A percentile compares a stretch with the other conserved stretches of the same genome.
These are phyloP conservation scores for Aspergillus carbonarius DNA, from an alignment of 2,329 filamentous ascomycete species.

Conservation along the genomic window DNA sequence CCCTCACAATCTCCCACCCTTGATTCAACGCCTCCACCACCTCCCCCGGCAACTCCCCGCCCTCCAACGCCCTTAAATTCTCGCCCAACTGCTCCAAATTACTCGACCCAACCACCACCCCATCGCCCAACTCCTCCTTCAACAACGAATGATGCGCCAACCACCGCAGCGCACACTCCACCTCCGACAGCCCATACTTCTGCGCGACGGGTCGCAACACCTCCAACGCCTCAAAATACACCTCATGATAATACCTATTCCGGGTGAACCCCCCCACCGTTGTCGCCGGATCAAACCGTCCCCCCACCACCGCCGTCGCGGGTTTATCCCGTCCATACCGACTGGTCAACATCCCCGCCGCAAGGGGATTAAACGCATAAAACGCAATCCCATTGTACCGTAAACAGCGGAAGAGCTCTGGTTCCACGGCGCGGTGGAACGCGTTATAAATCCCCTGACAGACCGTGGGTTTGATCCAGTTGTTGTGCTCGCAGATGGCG, in stretches of 20 bases:
- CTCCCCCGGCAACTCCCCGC: conserved; percentile 41
- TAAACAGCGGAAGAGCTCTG: conserved; percentile 44
- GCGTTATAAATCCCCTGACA: conserved; percentile 50
- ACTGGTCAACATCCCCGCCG: conserved; percentile 47
- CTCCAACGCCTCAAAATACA: conserved; percentile 46
- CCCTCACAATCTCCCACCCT: conserved; percentile 35
- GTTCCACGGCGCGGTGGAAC: conserved; percentile 38
- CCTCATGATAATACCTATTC: conserved; percentile 43
- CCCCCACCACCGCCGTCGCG: neutral
- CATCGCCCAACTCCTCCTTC: conserved; percentile 33
- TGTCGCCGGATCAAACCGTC: conserved; percentile 37
- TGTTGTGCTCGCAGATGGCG: conserved; percentile 44
- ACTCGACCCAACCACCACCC: conserved; percentile 41
- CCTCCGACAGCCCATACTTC: conserved; percentile 44
- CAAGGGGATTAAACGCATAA: conserved; percentile 45
- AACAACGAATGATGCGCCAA: conserved; percentile 44
- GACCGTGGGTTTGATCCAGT: conserved; percentile 45
- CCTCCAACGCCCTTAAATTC: conserved; percentile 39
- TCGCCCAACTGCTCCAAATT: conserved; percentile 37
- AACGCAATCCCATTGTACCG: conserved; percentile 44
- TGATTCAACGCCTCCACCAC: conserved; percentile 40
- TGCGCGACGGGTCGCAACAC: conserved; percentile 36
- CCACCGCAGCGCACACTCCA: conserved; percentile 49
- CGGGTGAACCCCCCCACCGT: conserved; percentile 40
- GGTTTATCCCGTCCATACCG: conserved; percentile 33